Evolutionary conservation across 345 rosid species (phyloP).

Genomic region (Noccaea bulbosa): DNA sequence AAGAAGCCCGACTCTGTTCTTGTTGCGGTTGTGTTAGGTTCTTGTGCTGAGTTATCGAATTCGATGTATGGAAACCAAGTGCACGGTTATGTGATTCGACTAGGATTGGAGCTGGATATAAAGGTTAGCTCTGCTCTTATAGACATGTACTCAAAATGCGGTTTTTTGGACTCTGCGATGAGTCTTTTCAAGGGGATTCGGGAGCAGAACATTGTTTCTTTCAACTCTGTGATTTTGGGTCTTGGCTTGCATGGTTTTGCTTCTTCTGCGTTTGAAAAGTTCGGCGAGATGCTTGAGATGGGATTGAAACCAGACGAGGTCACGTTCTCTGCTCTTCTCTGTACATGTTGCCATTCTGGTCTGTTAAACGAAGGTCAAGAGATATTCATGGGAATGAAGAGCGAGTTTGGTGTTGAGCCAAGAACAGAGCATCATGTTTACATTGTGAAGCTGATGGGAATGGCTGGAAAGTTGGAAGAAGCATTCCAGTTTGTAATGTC

Average conservation of each 20-base stretch:
- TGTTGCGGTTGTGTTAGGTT: constrained; percentile 57
- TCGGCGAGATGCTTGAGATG: constrained; percentile 52
- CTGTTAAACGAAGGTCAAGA: constrained; percentile 60
- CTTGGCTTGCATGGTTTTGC: constrained; percentile 78
- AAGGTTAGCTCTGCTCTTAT: constrained; percentile 73
- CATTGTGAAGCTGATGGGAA: constrained; percentile 80
- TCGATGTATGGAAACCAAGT: constrained; percentile 57
- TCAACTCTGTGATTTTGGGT: constrained; percentile 72
- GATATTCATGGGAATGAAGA: constrained; percentile 65
- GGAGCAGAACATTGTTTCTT: constrained; percentile 55
- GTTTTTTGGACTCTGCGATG: constrained; percentile 55
- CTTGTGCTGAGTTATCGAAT: constrained; percentile 64
- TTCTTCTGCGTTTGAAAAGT: constrained; percentile 61
- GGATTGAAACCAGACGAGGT: constrained; percentile 67
- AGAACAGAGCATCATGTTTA: constrained; percentile 71
- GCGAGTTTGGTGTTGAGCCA: constrained; percentile 66
- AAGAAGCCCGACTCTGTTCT: constrained; percentile 64
- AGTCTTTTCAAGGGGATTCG: constrained; percentile 53
- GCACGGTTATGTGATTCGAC: constrained; percentile 63
- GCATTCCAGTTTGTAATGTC: constrained; percentile 65
- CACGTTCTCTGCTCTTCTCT: constrained; percentile 80
- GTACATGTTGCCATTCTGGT: constrained; percentile 82
- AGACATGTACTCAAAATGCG: constrained; percentile 88
- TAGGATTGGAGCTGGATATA: constrained; percentile 60
- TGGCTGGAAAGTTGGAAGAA: constrained; percentile 69